Base-by-base conservation (phyloP, 179 eudicot species). In the Carnegiea gigantea region DNA sequence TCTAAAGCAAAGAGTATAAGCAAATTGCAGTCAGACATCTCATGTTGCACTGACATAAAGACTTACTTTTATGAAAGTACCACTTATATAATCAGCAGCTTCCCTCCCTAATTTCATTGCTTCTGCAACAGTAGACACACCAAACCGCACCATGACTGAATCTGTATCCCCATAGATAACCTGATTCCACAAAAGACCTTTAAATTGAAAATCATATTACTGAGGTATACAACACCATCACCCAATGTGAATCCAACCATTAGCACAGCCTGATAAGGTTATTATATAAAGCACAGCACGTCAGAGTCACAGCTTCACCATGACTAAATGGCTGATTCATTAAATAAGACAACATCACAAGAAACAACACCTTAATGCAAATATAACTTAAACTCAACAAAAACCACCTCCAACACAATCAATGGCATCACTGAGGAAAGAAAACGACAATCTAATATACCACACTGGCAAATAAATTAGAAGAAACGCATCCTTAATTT, bases 161-260 rank as follows among this genome's bases (percentile, higher is more conserved):
- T 97, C 99, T 83, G 99, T 97, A 90, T 97, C 99, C 83, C 98
- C 99, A 85, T 97, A 97, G 84, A 97, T 95, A 84, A 97, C 91
- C 99, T 97, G 89, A 76, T 70, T 82, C 71, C 33, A 76, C 54
- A 76, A 80, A 46, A 80, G 33, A 70, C 51, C 54, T 36, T 57
- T 51, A 9, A 49, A 40, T 46, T 28, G 18, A 80, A 10, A 73
- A 57, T 49, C 68, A 85, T 38, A 4, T 23, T 23, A 5, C 21
- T 15, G 54, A 75, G 9, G 17, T 38, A 33, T 65, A 64, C 51
- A 65, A n/a, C 78, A 75, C 28, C 30, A 30, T 6, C 44, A 53
- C 13, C 40, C 64, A 20, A 30, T 60, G 79, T 13, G 44, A 53
- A 21, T 77, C 40, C 79, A 17, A 10, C 8, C 23, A 9, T 36